Base-by-base conservation (phyloP, 257 asterid species). In the Penstemon newberryi region DNA sequence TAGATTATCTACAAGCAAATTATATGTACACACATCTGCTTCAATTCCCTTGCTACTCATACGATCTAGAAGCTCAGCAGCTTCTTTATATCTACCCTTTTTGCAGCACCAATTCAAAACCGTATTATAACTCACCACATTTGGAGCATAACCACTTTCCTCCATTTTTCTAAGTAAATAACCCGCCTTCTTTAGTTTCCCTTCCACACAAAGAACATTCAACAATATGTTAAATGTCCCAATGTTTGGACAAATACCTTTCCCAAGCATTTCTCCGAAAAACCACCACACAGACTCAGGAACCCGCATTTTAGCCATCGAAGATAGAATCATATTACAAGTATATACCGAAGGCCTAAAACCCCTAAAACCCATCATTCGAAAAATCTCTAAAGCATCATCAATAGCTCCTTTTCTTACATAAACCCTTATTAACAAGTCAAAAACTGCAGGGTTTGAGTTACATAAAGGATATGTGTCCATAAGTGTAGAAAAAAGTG, bases 401-500 rank as follows among this genome's bases (percentile, higher is more conserved):
- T 72, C 37, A 49, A 65, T 59, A 58, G 73, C 70, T 41, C 87
- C 85, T 46, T 79, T 80, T 74, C 78, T 79, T 9, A 85, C 80
- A 80, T 86, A 84, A 74, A 83, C 84, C 84, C 96, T 89, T 8
- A 90, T 84, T 67, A 93, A 80, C 72, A 93, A 69, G 73, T 93
- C 98, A 79, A 90, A 93, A 76, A 93, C 94, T 59, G 92, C 85
- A 75, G 97, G 96, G 85, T 82, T 93, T 8, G 98, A 90, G 62
- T 83, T 86, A 75, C 97, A 93, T 53, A 90, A 64, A n/a, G 79
- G 75, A 78, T 93, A 93, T 0, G 98, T 93, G 63, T 78, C 78
- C 95, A 90, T 86, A 41, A 93, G 85, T 4, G 85, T 80, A 53
- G 72, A 67, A 72, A 93, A 87, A 75, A 93, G 63, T 51, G 80